Percentiles rank a stretch among this genome's conserved stretches.
These are phyloP conservation scores for Thuidium tamariscinum DNA, from an alignment of 225 moss, liverwort and hornwort species.

Conservation along the genomic window DNA sequence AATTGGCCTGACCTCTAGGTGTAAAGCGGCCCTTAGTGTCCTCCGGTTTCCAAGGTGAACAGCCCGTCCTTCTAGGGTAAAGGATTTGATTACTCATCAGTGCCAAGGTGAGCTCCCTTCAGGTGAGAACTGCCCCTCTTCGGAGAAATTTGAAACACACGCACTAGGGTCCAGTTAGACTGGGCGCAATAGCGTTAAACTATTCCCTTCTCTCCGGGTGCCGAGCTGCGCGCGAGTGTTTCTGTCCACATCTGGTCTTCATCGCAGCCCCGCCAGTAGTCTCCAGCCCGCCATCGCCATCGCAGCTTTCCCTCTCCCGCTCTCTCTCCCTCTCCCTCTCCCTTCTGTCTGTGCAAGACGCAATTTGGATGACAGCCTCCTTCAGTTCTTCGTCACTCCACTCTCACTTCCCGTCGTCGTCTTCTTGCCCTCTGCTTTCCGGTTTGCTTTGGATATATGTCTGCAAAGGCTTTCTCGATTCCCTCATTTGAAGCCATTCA, in stretches of 20 bases:
- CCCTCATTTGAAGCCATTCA: not conserved
- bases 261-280: not conserved
- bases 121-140: not conserved
- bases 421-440: not conserved
- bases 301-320: not conserved
- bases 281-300: not conserved
- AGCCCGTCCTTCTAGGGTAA: no score
- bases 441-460: not conserved
- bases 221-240: not conserved
- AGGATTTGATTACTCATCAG: not conserved
- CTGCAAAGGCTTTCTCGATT: not conserved
- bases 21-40: no score
- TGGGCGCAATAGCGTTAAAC: not conserved
- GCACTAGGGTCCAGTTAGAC: not conserved
- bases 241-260: not conserved
- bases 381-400: not conserved
- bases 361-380: not conserved
- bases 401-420: not conserved
- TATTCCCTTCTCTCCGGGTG: not conserved
- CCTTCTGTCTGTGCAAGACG: not conserved
- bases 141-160: not conserved
- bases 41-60: not conserved
- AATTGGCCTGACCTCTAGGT: no score
- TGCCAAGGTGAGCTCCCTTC: not conserved
- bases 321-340: not conserved